Base-by-base conservation (phyloP, 2,329 filamentous ascomycete species). In the Leptographium lundbergii region DNA sequence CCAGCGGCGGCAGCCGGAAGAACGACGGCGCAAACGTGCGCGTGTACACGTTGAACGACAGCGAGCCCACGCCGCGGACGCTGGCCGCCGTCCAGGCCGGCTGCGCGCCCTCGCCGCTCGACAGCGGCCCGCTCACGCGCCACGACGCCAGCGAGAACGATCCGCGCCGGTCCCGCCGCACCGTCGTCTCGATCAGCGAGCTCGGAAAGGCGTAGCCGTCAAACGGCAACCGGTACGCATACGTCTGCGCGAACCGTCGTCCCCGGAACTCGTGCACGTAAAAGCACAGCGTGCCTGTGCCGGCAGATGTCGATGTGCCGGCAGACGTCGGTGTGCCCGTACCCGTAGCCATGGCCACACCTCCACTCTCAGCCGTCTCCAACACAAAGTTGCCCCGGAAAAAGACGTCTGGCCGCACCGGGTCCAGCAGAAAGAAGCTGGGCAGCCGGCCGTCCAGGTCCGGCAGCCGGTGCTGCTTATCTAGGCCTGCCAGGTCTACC, bases 41-140 rank as follows among this genome's bases (percentile, higher is more conserved):
- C 2, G 61, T 61, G 48, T 62, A 62, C 7, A 64, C 54, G 56
- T 63, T 61, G 29, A 64, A 65, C 17, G 59, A 25, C 14, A 65
- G 34, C 14, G 62, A 60, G 13, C 48, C 54, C 4, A 65, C 34
- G 52, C 53, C 56, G 14, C 47, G 32, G 5, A 39, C 10, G 7
- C 9, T 9, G 22, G 39, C 17, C 24, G 36, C 17, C 24, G 54
- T 25, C 39, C 27, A 14, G 17, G 47, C 42, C 4, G 25, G 58
- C 27, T 51, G 29, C 11, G 54, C 57, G 11, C 53, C 48, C 11
- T 56, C 47, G 29, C 32, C 5, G 29, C 11, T 9, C 27, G 29
- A 29, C 25, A n/a, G 6, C 22, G 29, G 10, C 25, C 5, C 5
- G 22, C 13, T 19, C 17, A 56, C 47, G 11, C 59, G 60, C 63